These are phyloP conservation scores for Diaporthe citrichinensis DNA, from an alignment of 2,329 filamentous ascomycete species.

Conservation along the genomic window DNA sequence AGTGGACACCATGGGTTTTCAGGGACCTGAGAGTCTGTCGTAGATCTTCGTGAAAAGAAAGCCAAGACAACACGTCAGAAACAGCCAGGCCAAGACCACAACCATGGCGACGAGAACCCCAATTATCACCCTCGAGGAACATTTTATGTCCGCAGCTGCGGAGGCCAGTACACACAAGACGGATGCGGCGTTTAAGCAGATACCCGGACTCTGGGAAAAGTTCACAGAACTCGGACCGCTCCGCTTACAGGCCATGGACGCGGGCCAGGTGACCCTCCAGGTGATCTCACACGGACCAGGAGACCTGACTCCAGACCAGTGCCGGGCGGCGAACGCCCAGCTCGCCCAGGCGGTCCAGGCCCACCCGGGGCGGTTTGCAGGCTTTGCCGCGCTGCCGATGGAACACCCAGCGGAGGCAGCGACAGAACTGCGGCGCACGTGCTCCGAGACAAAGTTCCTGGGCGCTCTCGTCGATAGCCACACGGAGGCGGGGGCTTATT, in stretches of 20 bases:
- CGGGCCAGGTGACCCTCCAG: conserved; percentile 45
- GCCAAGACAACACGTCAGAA: too few relatives aligned
- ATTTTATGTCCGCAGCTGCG: conserved; percentile 49
- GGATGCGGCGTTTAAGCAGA: conserved; percentile 44
- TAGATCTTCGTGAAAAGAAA: too few relatives aligned
- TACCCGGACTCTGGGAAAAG: conserved; percentile 44
- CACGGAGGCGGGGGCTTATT: conserved; percentile 36
- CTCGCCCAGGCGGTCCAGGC: conserved; percentile 43
- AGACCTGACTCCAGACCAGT: conserved; percentile 38
- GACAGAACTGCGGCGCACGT: conserved; percentile 56
- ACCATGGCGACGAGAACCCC: conserved; percentile 39
- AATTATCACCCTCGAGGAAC: conserved; percentile 60
- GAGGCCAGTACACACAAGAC: conserved; percentile 40
- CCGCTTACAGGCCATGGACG: conserved; percentile 47
- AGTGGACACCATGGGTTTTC: neutral
- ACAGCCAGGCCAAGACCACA: neutral
- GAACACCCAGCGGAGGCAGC: conserved; percentile 55
- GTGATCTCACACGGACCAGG: conserved; percentile 48
- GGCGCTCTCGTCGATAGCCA: conserved; percentile 41
- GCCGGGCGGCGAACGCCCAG: conserved; percentile 45
- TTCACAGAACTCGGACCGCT: conserved; percentile 44
- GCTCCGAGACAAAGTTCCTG: conserved; percentile 47
- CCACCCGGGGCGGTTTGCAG: conserved; percentile 42
- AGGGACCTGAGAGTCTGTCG: neutral
- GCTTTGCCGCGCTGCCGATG: conserved; percentile 52